Percentiles rank a stretch among this genome's conserved stretches.
These are phyloP conservation scores for Pseudogymnoascus sp. DNA, from an alignment of 2,329 filamentous ascomycete genomes.

Conservation along the genomic window DNA sequence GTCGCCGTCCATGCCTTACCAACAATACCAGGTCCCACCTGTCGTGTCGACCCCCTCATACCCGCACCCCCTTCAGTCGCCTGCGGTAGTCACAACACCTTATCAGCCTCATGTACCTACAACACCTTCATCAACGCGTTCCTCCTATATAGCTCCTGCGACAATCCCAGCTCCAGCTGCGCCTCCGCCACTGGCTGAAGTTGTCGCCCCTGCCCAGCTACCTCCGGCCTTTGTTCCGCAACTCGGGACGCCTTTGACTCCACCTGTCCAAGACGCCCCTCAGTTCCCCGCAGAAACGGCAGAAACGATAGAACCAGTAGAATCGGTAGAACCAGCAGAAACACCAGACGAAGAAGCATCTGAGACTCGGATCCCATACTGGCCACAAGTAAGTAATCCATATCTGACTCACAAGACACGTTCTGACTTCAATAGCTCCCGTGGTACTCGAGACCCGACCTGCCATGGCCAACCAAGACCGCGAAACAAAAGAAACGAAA, in stretches of 20 bases:
- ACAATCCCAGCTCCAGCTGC: slow-evolving; percentile 34
- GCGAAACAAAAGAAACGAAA: slow-evolving; percentile 30
- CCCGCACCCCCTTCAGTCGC: slow-evolving; percentile 35
- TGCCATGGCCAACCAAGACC: slow-evolving; percentile 40
- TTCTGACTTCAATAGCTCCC: slow-evolving; percentile 38
- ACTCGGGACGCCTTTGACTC: neutral
- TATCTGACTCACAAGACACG: slow-evolving; percentile 7
- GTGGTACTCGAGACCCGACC: slow-evolving; percentile 46
- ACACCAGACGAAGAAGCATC: slow-evolving; percentile 30
- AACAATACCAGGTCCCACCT: slow-evolving; percentile 41
- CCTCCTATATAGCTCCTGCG: slow-evolving; percentile 22
- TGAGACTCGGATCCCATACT: slow-evolving; percentile 41
- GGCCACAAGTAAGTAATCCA: slow-evolving; percentile 21
- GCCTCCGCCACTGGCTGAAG: slow-evolving; percentile 36
- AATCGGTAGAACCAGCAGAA: neutral
- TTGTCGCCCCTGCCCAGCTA: slow-evolving; percentile 29
- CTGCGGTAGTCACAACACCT: slow-evolving; percentile 46
- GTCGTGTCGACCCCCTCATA: slow-evolving; percentile 36
- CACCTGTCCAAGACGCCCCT: neutral
- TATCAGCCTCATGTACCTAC: slow-evolving; percentile 45
- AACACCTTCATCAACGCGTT: slow-evolving; percentile 29
- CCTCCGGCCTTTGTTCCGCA: slow-evolving; percentile 15
- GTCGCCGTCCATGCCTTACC: slow-evolving; percentile 42
- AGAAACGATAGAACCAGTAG: too few relatives aligned
- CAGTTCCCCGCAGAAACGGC: neutral